Base-by-base conservation (phyloP, 495 filamentous ascomycete species). In the Sordaria brevicollis region DNA sequence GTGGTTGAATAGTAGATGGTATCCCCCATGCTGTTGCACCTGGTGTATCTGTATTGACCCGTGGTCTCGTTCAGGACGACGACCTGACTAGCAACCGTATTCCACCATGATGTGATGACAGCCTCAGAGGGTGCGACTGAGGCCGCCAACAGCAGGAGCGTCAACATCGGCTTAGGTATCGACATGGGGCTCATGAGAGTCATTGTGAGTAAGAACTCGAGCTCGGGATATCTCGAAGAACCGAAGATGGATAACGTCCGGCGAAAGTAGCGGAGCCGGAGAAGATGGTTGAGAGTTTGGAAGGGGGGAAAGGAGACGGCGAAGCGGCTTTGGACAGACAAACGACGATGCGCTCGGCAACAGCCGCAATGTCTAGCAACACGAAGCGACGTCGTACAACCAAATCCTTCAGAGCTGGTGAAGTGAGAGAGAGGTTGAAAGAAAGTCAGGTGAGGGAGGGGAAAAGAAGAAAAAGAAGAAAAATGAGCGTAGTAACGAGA, bases 21-120 rank as follows among this genome's bases (percentile, higher is more conserved):
- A 2, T 43, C 57, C 36, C 68, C 71, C 13, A 71, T 57, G 57
- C 69, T 74, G 71, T 80, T 78, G 76, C 80, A 82, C 31, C 70
- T 67, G 74, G 73, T 80, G 71, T 81, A 78, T 31, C 73, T 79
- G 69, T 81, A 76, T 31, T 71, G 71, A 21, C 75, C 74, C 10
- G 76, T 78, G 3, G 74, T 76, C 43, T 69, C 62, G 67, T 82
- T 80, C 66, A 77, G 76, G 34, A 80, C 65, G n/a, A 81, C 72
- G 38, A 82, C 39, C 70, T 82, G 79, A 7, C 76, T 72, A 4
- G 71, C 79, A 33, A 73, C 67, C 11, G 66, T 71, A 0, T 72
- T 80, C 69, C 69, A 76, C 79, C 79, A 82, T 0, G 79, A 74
- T 9, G 76, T 72, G 15, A 81, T 76, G 11, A 57, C 35, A 11